Conservation (phyloP, 768 basidiomycete species). For the Calocybe indica region DNA sequence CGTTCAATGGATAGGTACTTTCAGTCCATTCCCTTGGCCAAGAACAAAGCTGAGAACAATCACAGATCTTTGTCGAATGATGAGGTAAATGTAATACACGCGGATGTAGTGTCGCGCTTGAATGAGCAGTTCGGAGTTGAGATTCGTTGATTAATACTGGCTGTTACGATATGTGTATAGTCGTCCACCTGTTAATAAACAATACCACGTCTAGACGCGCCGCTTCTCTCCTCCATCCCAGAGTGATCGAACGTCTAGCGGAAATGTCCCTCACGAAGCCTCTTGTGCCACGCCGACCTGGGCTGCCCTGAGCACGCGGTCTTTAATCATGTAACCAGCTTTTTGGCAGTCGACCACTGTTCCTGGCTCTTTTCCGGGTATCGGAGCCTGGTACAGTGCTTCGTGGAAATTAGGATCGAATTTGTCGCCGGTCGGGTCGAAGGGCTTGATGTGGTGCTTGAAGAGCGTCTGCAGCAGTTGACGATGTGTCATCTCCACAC, state of each 20-base stretch:
- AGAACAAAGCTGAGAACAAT: constrained; percentile 2
- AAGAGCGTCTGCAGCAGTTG: constrained; percentile 84
- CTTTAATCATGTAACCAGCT: constrained; percentile 90
- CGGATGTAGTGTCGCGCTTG: constrained; percentile 48
- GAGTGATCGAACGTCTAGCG: too few relatives aligned
- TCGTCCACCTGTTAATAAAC: constrained; percentile 14
- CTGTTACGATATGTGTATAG: constrained; percentile 15
- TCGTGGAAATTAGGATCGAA: constrained; percentile 97
- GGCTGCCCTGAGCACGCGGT: constrained; percentile 86
- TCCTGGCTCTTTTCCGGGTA: constrained; percentile 86
- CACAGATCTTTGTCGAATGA: constrained; percentile 80
- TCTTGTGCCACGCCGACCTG: constrained; percentile 95
- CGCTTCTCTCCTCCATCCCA: background rate
- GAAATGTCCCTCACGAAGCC: constrained; percentile 25
- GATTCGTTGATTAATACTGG: constrained; percentile 57
- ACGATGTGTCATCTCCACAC: constrained; percentile 90
- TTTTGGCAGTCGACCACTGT: constrained; percentile 90
- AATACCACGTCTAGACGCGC: constrained; percentile 6
- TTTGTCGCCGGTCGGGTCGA: constrained; percentile 85
- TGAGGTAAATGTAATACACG: constrained; percentile 81
- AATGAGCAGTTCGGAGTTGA: constrained; percentile 69
- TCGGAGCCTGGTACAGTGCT: constrained; percentile 89
- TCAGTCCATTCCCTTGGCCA: background rate
- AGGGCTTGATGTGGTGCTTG: constrained; percentile 87
- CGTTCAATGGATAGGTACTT: constrained; percentile 91